Evolutionary conservation across 495 filamentous ascomycete genomes (phyloP).

Genomic region (Neurospora sp.): DNA sequence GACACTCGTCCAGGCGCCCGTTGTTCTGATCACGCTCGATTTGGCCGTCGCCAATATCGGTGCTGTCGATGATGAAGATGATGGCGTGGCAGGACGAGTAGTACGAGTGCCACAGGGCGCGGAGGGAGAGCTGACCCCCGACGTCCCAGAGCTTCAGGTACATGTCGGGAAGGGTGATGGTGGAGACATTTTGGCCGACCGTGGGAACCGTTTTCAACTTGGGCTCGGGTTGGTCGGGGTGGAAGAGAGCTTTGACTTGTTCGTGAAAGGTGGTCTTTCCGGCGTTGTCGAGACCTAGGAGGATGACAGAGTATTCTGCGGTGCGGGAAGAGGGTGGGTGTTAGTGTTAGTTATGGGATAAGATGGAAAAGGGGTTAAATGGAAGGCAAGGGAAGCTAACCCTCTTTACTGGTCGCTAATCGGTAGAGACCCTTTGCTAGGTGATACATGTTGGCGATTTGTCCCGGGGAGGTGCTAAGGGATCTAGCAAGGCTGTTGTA

Average conservation of each 20-base stretch:
- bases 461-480: not conserved
- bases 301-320: slow-evolving; percentile 90
- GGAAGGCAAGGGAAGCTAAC: slow-evolving; percentile 28
- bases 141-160: slow-evolving; percentile 99
- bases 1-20: slow-evolving; percentile 73
- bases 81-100: slow-evolving; percentile 91
- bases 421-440: slow-evolving; percentile 90
- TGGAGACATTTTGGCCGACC: slow-evolving; percentile 93
- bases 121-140: slow-evolving; percentile 80
- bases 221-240: slow-evolving; percentile 49
- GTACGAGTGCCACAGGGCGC: slow-evolving; percentile 91
- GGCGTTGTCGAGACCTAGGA: slow-evolving; percentile 94
- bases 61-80: slow-evolving; percentile 91
- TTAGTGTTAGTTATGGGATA: not conserved
- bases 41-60: slow-evolving; percentile 76
- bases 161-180: slow-evolving; percentile 77
- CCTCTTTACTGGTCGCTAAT: slow-evolving; percentile 91
- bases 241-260: slow-evolving; percentile 82
- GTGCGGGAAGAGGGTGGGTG: not conserved
- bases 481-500: not conserved
- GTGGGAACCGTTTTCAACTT: slow-evolving; percentile 79
- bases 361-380: not conserved
- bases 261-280: slow-evolving; percentile 98
- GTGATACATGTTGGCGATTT: slow-evolving; percentile 69
- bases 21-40: slow-evolving; percentile 45